phyloP scores from a whole-genome alignment of 116 monocot species.

The Iris pallida region DNA sequence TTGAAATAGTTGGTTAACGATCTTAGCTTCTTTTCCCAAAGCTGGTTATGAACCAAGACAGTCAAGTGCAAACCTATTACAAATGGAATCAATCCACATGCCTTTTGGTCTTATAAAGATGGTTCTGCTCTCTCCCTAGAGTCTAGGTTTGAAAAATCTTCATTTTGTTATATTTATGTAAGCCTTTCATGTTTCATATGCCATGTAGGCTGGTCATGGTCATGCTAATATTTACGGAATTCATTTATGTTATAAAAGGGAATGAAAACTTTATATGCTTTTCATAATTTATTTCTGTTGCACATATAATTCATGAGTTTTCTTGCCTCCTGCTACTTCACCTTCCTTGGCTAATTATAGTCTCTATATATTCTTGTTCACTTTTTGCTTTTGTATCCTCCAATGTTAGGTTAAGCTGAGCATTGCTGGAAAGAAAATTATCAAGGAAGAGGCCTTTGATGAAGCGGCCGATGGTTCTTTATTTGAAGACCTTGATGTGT shows the following conservation, averaged over 20 bases:
- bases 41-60: too few relatives aligned
- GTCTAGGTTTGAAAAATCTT: too few relatives aligned
- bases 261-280: not conserved
- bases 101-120: too few relatives aligned
- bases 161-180: too few relatives aligned
- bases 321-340: not conserved
- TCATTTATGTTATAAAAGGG: not conserved
- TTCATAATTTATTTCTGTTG: not conserved
- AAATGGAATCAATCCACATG: too few relatives aligned
- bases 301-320: not conserved
- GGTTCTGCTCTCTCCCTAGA: too few relatives aligned
- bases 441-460: slow-evolving; percentile 82
- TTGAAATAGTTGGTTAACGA: too few relatives aligned
- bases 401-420: slow-evolving; percentile 71
- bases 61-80: too few relatives aligned
- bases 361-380: not conserved
- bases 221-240: not conserved
- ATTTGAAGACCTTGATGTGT: slow-evolving; percentile 71
- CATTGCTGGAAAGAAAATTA: slow-evolving; percentile 57
- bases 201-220: not conserved
- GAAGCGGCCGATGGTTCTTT: slow-evolving; percentile 35
- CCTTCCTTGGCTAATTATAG: not conserved
- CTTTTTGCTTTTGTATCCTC: slow-evolving; percentile 1
- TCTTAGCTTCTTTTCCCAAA: too few relatives aligned
- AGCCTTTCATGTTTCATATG: too few relatives aligned